Evolutionary conservation across 2,329 filamentous ascomycete genomes (phyloP), one percentile per base, ranked within the genome.

Genomic region (Pyrenophora graminea): DNA sequence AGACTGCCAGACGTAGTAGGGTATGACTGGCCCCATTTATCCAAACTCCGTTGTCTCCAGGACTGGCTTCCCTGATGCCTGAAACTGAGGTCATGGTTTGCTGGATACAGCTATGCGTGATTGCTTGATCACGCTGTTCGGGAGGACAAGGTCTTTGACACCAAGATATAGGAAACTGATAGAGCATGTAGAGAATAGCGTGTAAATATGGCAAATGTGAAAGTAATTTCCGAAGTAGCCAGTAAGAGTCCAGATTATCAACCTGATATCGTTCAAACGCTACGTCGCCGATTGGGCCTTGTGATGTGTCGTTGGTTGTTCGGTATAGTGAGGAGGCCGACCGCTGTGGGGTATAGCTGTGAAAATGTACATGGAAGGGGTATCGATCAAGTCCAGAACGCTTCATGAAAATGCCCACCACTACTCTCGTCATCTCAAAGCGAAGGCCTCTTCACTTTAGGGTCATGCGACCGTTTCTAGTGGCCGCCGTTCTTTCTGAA

Each of bases 401-500:
- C 45, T 47, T 53, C 31, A 19, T 34, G 45, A 48, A 30, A 50
- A 45, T 27, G 39, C 39, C 31, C 39, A 30, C 21, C 21, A 44
- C 36, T 36, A 39, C 42, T 51, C 23, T 44, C 43, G 17, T 44
- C 9, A 21, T 50, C n/a, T 51, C 41, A 49, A 39, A 30, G 21
- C 15, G 36, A 23, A 21, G 4, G 34, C 31, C n/a, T 37, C 27
- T 33, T 21, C 25, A 39, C 19, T 37, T 39, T 25, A 25, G 21
- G 6, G 6, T 39, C 17, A 15, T 30, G 30, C 32, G 27, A n/a
- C 17, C 4, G 44, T 15, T 17, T 27, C 51, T 71, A 79, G 56
- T 79, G 76, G 43, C 74, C 74, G 42, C 87, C 82, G 73, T 89
- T 88, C 80, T 91, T 91, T 54, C 78, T 72, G 79, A 94, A 99